Evolutionary conservation across 1,284 basidiomycete genomes (phyloP), one percentile per base, ranked within the genome.

Genomic region (Marasmius sp.): DNA sequence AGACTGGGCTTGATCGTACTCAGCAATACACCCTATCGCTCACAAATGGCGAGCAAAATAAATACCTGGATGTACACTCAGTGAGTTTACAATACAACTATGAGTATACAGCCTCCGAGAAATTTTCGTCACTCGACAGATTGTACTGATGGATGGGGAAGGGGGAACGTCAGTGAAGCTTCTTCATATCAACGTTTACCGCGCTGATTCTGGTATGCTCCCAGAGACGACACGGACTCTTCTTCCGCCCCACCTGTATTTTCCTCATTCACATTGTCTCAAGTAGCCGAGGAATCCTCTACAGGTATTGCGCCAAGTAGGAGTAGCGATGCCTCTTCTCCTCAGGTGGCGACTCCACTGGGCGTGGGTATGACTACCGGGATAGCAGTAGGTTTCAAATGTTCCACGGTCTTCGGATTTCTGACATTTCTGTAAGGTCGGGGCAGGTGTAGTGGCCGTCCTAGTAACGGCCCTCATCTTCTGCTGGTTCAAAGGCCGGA

Each of bases 21-120:
- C 47, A 64, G 49, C 57, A 49, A n/a, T 69, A 69, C 43, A 47
- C 60, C 34, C 58, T 69, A 7, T 63, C 62, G 37, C 51, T 69
- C 18, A 66, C 58, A 14, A 69, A 69, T 41, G 34, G 66, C 33
- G 61, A 55, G 6, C 43, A 39, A 20, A 61, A 60, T n/a, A 58
- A 50, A 37, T 69, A 69, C 55, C 48, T 63, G 8, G 68, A 69
- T 48, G 22, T 68, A 14, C 66, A 69, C 27, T 53, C 48, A 33
- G 67, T 69, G 10, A 16, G 33, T 7, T 3, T 33, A 3, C n/a
- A n/a, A 3, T 18, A 7, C 5, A 37, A 16, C 33, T 51, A 8
- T 4, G 10, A 20, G 38, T 22, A 16, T 4, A 27, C 27, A 27
- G 27, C 10, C 36, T 39, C 33, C 14, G 20, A 55, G n/a, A 22